Percentiles rank a stretch among this genome's conserved stretches.
Conservation (phyloP, 2,329 filamentous ascomycete species). For the Cladosporium sp. region DNA sequence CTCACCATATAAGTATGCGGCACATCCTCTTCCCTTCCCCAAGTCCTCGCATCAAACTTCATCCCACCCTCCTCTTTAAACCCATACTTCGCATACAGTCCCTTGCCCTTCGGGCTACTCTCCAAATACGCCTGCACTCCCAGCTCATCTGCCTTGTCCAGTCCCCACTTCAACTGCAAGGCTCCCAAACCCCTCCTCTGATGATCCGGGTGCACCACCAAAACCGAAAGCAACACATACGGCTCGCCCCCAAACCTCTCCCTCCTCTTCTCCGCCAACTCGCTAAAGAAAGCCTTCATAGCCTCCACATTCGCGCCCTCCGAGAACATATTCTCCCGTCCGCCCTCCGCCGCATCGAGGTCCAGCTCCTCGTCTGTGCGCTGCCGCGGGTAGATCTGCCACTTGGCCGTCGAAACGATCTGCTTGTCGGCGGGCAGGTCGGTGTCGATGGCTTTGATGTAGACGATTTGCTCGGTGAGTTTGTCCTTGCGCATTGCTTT, state of each 20-base stretch:
- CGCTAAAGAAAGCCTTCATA: constrained; percentile 27
- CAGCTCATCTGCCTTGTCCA: constrained; percentile 42
- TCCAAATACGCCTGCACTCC: constrained; percentile 43
- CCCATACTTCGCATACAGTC: constrained; percentile 42
- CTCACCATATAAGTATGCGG: constrained; percentile 31
- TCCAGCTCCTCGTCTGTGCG: constrained; percentile 32
- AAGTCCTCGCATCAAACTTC: constrained; percentile 33
- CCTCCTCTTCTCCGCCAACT: constrained; percentile 23
- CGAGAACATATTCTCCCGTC: constrained; percentile 18
- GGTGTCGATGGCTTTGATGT: constrained; percentile 34
- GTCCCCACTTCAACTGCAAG: constrained; percentile 42
- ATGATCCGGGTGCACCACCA: constrained; percentile 42
- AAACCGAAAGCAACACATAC: constrained; percentile 31
- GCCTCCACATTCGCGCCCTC: constrained; percentile 25
- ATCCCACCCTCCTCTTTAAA: constrained; percentile 34
- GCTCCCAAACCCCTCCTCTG: constrained; percentile 43
- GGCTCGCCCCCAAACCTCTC: constrained; percentile 31
- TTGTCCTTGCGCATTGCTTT: constrained; percentile 19
- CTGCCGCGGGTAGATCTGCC: constrained; percentile 32
- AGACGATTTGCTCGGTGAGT: constrained; percentile 4
- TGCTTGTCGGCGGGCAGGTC: constrained; percentile 27
- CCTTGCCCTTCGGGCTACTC: constrained; percentile 38
- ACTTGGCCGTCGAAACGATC: constrained; percentile 35
- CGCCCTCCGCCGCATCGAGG: constrained; percentile 25
- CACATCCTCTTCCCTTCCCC: constrained; percentile 28